Conservation (phyloP, 768 basidiomycete genomes). For the Russula abietina region DNA sequence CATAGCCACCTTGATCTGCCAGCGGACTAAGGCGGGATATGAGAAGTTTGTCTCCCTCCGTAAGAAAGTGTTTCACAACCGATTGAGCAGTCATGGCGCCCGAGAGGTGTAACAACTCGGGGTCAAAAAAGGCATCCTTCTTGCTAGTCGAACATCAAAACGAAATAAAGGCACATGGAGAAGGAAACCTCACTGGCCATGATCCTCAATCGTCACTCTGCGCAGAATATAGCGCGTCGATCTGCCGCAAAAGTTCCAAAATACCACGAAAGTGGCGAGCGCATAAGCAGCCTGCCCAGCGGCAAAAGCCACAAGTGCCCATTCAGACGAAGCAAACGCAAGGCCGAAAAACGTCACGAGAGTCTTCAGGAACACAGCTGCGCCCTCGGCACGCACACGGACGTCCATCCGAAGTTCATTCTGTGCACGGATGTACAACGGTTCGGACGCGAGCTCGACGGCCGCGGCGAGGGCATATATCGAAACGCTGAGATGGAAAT, state of each 20-base stretch:
- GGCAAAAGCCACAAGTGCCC: conserved; percentile 79
- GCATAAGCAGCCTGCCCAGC: conserved; percentile 78
- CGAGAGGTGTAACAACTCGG: conserved; percentile 53
- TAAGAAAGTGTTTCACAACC: conserved; percentile 88
- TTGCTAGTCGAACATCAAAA: conserved; percentile 21
- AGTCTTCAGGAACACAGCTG: conserved; percentile 71
- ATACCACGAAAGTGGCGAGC: conserved; percentile 47
- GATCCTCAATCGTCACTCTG: conserved; percentile 24
- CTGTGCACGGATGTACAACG: conserved; percentile 44
- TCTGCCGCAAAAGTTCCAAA: conserved; percentile 35
- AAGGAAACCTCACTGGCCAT: conserved; percentile 29
- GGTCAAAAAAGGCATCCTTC: conserved; percentile 38
- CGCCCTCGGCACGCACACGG: conserved; percentile 81
- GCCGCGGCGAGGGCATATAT: conserved; percentile 73
- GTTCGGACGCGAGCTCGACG: conserved; percentile 76
- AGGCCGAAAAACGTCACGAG: conserved; percentile 64
- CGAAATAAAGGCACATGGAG: neutral
- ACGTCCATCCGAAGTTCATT: conserved; percentile 62
- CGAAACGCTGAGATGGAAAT: conserved; percentile 55
- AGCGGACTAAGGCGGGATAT: conserved; percentile 80
- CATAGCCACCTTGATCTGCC: conserved; percentile 90
- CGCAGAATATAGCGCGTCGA: conserved; percentile 23
- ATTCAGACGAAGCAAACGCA: conserved; percentile 36
- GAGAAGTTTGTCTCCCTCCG: conserved; percentile 91
- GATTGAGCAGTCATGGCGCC: conserved; percentile 85